Evolutionary conservation across 2,329 filamentous ascomycete species (phyloP).

Genomic region (Trichoderma gracile): DNA sequence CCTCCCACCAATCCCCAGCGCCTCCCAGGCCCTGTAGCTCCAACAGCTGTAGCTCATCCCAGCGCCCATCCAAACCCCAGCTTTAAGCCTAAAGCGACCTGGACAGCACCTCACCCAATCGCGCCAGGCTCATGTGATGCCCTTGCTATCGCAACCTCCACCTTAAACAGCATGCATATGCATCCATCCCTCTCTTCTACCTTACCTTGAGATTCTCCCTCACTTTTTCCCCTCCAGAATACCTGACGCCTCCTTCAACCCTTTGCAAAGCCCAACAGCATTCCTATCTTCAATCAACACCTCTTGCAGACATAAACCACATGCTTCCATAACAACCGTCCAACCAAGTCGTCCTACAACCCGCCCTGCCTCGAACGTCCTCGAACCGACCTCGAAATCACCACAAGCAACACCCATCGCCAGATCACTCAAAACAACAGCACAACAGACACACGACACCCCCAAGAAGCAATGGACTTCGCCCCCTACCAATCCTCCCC

Average conservation of each 20-base stretch:
- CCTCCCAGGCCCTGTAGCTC: background rate
- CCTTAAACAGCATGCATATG: conserved; percentile 8
- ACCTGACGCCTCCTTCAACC: background rate
- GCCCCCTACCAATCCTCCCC: conserved; percentile 94
- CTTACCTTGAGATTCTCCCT: background rate
- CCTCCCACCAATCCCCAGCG: background rate
- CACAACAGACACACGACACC: no score
- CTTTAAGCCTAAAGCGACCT: background rate
- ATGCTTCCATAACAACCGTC: background rate
- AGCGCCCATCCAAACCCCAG: background rate
- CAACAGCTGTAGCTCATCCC: conserved; percentile 3
- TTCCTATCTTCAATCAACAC: background rate
- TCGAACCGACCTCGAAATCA: background rate
- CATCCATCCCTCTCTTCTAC: background rate
- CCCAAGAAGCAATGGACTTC: conserved; percentile 71
- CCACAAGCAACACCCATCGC: background rate
- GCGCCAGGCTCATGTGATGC: conserved; percentile 7
- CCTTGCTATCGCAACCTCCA: conserved; percentile 6
- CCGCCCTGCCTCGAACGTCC: background rate
- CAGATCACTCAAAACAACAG: background rate
- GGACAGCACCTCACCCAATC: background rate
- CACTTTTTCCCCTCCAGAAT: background rate
- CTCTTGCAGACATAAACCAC: background rate
- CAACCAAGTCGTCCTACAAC: background rate
- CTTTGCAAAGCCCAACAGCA: background rate